Base-by-base conservation (phyloP, 2,329 filamentous ascomycete genomes). In the Neonectria magnoliae region DNA sequence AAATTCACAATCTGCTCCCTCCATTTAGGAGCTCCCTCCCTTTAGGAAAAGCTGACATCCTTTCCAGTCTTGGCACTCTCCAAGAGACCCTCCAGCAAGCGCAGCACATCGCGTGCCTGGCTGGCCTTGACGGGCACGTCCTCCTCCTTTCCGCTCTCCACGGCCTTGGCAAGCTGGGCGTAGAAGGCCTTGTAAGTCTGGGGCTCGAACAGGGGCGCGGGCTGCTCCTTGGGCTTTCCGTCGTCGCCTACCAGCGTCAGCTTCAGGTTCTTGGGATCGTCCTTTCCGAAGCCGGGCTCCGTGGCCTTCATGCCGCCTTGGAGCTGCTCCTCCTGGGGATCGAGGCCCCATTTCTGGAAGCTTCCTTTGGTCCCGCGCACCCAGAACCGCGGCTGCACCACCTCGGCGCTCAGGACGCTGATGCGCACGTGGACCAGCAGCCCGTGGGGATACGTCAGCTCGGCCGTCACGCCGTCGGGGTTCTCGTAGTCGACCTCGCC, bases 311-410 rank as follows among this genome's bases (percentile, higher is more conserved):
- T 78, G 9, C 92, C 92, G 2, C 80, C 83, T 76, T 87, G 87
- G 57, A 94, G 84, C 77, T 93, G 91, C 60, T 90, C 87, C 80
- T 96, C 93, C 78, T 95, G 92, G 1, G 88, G 81, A 76, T 96
- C 93, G 2, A 95, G 82, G 58, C 85, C 83, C 42, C 81, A 80
- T 83, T 94, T 95, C 81, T 87, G 90, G 79, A 90, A 95, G 74
- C 87, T 91, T 1, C 91, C 93, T 78, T 90, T 89, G 18, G 87
- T 87, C 22, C 93, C 93, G 27, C 92, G 84, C 10, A 94, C 83
- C 92, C 92, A 94, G 82, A 90, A 95, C 42, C 92, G 83, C 64
- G 91, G 82, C 81, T 95, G 92, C 66, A 87, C 82, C 25, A 82
- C 82, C 78, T 94, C 92, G 3, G 87, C 87, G 75, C 88, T 92